These are phyloP conservation scores for Saccharata proteae DNA, from an alignment of 2,329 filamentous ascomycete genomes.

Conservation along the genomic window DNA sequence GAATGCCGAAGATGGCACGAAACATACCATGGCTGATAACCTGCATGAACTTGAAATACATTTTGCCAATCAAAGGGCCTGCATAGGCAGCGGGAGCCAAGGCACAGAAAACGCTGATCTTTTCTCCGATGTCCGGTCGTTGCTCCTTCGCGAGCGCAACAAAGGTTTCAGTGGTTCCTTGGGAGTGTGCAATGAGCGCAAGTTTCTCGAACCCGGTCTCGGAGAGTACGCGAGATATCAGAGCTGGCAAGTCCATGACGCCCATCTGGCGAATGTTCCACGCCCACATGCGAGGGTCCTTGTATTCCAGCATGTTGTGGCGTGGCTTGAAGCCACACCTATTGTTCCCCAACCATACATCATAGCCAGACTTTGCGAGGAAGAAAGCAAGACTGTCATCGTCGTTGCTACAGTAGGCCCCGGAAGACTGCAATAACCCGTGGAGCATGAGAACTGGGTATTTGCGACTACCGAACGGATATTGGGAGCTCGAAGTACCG, in stretches of 20 bases:
- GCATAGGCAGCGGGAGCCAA: constrained; percentile 86
- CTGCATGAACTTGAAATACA: constrained; percentile 87
- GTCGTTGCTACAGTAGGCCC: constrained; percentile 82
- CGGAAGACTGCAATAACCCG: constrained; percentile 75
- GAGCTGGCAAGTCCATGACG: constrained; percentile 71
- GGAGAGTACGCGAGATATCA: constrained; percentile 64
- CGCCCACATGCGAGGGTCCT: constrained; percentile 85
- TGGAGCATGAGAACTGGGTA: constrained; percentile 84
- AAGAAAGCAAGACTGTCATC: constrained; percentile 85
- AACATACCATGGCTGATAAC: constrained; percentile 66
- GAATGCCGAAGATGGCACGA: constrained; percentile 75
- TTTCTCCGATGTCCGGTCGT: constrained; percentile 68
- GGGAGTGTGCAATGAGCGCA: constrained; percentile 74
- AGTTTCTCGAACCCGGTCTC: constrained; percentile 78
- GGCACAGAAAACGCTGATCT: constrained; percentile 80
- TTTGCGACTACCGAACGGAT: constrained; percentile 38
- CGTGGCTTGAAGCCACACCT: constrained; percentile 73
- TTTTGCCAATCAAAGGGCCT: constrained; percentile 70
- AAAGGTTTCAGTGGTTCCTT: constrained; percentile 81
- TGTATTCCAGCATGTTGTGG: constrained; percentile 57
- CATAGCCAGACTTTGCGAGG: constrained; percentile 82
- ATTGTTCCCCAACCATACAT: constrained; percentile 94
- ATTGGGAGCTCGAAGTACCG: constrained; percentile 16
- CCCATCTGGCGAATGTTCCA: constrained; percentile 97
- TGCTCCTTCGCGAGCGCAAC: constrained; percentile 85